Base-by-base conservation (phyloP, 2,329 filamentous ascomycete species). In the Bipolaris victoriae region DNA sequence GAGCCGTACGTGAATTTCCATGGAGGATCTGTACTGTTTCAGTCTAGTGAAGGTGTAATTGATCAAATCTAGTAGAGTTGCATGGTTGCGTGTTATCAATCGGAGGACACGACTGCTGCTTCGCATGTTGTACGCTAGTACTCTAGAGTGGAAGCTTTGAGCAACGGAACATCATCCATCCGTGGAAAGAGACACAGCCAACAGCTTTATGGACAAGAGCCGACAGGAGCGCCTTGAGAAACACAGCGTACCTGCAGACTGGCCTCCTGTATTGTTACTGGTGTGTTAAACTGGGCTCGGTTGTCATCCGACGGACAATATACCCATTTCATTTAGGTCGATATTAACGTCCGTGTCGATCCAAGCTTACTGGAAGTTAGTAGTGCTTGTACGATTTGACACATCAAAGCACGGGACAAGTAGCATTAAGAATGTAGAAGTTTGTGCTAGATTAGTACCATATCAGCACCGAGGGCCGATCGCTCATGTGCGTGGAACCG, bases 221-320 rank as follows among this genome's bases (percentile, higher is more conserved):
- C 58, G 49, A 65, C 36, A 47, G 52, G 55, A 55, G 49, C 37
- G 55, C 48, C 35, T 49, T 33, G 35, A 53, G 46, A 54, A 44
- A 54, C 53, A 57, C 57, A 49, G 57, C 61, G 68, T 70, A 71
- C 67, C 69, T 72, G 67, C 68, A 73, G 65, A 51, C 49, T 33
- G 60, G 52, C 51, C 24, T 54, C 52, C 52, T 49, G 36, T 55
- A 48, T 46, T 53, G 45, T 58, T 55, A 41, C 35, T 35, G 24
- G 46, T 41, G 36, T 45, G 43, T 59, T 55, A 58, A 48, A 58
- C 50, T 60, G 36, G 63, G 64, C 54, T 63, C 67, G 63, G 68
- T 55, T 65, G 40, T 61, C 57, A 63, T 57, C 65, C 66, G 65
- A 55, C 60, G 58, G 57, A 58, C 59, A 52, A 65, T 60, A 57